phyloP scores from a whole-genome alignment of 2,329 filamentous ascomycete genomes.

The Scleromitrula shiraiana region DNA sequence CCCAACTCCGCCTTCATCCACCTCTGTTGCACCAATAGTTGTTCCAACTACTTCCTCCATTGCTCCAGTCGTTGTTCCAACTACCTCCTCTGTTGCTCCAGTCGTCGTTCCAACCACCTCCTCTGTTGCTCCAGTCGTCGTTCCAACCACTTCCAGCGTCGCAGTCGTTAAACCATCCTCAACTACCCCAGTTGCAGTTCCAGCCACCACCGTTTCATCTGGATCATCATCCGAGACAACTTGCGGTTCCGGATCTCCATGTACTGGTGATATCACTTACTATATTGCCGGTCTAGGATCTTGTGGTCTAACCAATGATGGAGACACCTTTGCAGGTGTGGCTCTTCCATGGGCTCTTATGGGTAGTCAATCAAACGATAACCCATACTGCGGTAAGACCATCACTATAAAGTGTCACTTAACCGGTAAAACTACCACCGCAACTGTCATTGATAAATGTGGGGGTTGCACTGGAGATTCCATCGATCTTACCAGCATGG shows the following conservation, averaged over 20 bases:
- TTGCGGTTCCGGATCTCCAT: conserved; percentile 31
- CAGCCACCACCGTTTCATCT: conserved; percentile 11
- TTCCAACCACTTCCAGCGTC: conserved; percentile 13
- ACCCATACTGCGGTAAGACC: conserved; percentile 62
- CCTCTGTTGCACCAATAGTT: conserved; percentile 14
- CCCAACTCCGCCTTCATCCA: conserved; percentile 7
- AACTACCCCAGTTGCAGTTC: conserved; percentile 8
- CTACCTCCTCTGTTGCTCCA: conserved; percentile 17
- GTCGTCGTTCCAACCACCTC: conserved; percentile 14
- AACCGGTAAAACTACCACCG: conserved; percentile 50
- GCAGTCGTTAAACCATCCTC: conserved; percentile 14
- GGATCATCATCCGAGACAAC: conserved; percentile 17
- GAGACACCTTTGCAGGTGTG: conserved; percentile 52
- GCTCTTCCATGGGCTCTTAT: conserved; percentile 61
- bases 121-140: conserved; percentile 15
- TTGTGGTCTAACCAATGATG: conserved; percentile 57
- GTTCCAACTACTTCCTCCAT: conserved; percentile 16
- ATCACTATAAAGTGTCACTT: conserved; percentile 58
- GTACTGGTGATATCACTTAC: conserved; percentile 63
- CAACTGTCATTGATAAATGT: conserved; percentile 67
- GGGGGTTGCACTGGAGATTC: conserved; percentile 50
- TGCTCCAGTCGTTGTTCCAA: conserved; percentile 13
- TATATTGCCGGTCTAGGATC: conserved; percentile 61
- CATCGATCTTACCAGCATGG: conserved; percentile 49
- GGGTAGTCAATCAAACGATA: conserved; percentile 54